These are phyloP conservation scores for Austroboletus novae-zelandiae DNA, from an alignment of 1,284 basidiomycete species.

Conservation along the genomic window DNA sequence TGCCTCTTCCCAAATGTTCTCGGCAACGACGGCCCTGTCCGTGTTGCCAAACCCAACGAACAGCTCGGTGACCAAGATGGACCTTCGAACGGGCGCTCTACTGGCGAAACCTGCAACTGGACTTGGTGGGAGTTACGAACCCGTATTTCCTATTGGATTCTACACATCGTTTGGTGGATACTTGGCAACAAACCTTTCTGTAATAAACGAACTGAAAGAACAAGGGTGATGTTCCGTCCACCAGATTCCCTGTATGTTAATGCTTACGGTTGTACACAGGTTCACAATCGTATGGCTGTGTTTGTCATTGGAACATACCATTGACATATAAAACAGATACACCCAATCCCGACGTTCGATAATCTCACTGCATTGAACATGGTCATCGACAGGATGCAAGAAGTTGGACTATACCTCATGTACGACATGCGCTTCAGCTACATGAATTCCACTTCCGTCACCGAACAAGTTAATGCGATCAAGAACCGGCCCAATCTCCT, in stretches of 20 bases:
- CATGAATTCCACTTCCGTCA: conserved; percentile 60
- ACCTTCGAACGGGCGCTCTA: conserved; percentile 63
- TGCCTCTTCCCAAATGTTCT: conserved; percentile 43
- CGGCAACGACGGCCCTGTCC: conserved; percentile 45
- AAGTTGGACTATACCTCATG: conserved; percentile 70
- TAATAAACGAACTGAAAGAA: conserved; percentile 54
- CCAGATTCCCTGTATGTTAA: neutral
- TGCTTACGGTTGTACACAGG: conserved; percentile 13
- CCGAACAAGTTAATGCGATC: conserved; percentile 63
- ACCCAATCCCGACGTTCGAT: conserved; percentile 62
- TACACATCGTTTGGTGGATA: conserved; percentile 60
- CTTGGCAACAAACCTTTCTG: conserved; percentile 52
- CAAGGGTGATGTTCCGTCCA: conserved; percentile 49
- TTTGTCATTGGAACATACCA: neutral
- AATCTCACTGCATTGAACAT: conserved; percentile 55
- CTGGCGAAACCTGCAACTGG: conserved; percentile 55
- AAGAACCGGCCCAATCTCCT: conserved; percentile 66
- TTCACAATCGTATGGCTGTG: conserved; percentile 33
- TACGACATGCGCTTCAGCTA: conserved; percentile 74
- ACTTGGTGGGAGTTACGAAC: conserved; percentile 48
- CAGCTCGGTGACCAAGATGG: conserved; percentile 68
- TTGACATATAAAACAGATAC: conserved; percentile 41
- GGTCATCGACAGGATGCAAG: conserved; percentile 68
- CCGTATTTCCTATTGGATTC: conserved; percentile 71
- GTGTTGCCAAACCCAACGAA: conserved; percentile 55